These are phyloP conservation scores for Blastomyces gilchristii DNA, from an alignment of 2,329 filamentous ascomycete genomes.

Conservation along the genomic window DNA sequence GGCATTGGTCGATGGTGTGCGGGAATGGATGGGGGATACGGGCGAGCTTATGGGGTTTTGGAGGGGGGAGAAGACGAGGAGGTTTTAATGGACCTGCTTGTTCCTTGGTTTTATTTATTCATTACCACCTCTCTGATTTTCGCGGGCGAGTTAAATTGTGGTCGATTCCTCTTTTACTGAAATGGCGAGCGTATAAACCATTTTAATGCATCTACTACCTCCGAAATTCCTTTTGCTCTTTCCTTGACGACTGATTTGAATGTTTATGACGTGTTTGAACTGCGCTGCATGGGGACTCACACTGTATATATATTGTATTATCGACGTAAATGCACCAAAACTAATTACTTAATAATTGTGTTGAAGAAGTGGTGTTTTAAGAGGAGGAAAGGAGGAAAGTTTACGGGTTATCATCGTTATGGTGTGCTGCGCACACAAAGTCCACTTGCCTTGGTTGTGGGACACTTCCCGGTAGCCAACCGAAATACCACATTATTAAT, in stretches of 20 bases:
- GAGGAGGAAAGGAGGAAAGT: too few species aligned
- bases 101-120: neutral
- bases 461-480: too few species aligned
- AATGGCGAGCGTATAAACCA: slow-evolving; percentile 28
- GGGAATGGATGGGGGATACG: slow-evolving; percentile 52
- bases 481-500: too few species aligned
- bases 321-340: neutral
- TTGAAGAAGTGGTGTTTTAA: too few species aligned
- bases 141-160: neutral
- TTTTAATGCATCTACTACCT: slow-evolving; percentile 22
- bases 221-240: neutral
- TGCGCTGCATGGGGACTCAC: neutral
- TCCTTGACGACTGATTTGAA: neutral
- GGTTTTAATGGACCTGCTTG: slow-evolving; percentile 23
- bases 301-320: neutral
- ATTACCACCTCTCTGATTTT: neutral
- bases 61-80: slow-evolving; percentile 47
- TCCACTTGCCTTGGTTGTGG: too few species aligned
- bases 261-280: neutral
- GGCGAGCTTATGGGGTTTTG: slow-evolving; percentile 54
- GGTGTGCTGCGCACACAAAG: too few species aligned
- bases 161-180: neutral
- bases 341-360: too few species aligned
- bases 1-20: slow-evolving; percentile 48
- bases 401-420: too few species aligned